Base-by-base conservation (phyloP, 148 eudicot species). In the Spergularia marina region DNA sequence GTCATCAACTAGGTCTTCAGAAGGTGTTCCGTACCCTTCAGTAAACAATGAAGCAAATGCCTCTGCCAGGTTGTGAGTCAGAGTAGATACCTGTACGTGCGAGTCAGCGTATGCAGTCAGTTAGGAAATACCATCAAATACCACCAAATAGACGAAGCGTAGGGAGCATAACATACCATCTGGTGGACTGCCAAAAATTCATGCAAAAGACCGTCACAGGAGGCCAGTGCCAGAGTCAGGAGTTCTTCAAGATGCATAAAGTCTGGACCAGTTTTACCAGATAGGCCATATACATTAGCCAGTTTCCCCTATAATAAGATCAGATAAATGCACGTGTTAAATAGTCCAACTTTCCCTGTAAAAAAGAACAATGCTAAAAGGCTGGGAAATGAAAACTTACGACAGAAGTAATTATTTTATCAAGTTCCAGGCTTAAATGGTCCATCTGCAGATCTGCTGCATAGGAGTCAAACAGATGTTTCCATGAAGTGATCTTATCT, bases 161-260 rank as follows among this genome's bases (percentile, higher is more conserved):
- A 49, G 23, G 65, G 23, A 54, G 69, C 73, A 36, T 53, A 74
- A 77, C 90, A 73, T 84, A 92, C 97, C 90, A 65, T 84, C 75
- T 86, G 84, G 76, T 91, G 97, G 41, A 84, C 83, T 25, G 81
- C 80, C 71, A 95, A 78, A 80, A 90, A 90, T 73, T 95, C 97
- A 71, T 68, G 84, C 82, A 95, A 84, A 79, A 95, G 88, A 73
- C 86, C 83, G 71, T 91, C 79, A 63, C 94, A 71, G 23, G 90
- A 88, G 71, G 80, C 82, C 73, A 88, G 36, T 68, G 91, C 70
- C 69, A 80, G 75, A 79, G 82, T 82, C 83, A 95, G 72, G 64
- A 87, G 59, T 44, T 65, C 79, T 71, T 84, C 69, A 70, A 92
- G 80, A 73, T 79, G 78, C 79, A 84, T 82, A 39, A 89, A 75